Evolutionary conservation across 768 basidiomycete genomes (phyloP).

Genomic region (Podaxis sp.): DNA sequence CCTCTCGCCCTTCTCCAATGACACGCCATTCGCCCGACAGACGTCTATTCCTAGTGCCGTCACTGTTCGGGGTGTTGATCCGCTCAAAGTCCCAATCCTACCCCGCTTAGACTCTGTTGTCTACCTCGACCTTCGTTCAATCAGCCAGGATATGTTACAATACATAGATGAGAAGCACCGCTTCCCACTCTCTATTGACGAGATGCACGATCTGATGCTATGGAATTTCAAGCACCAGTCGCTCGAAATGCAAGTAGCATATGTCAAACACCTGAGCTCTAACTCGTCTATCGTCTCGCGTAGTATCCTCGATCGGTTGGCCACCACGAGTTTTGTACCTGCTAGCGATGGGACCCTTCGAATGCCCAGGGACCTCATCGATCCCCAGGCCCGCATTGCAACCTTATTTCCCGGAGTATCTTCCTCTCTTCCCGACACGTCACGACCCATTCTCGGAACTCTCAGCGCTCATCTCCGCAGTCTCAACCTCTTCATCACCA

Average conservation of each 20-base stretch:
- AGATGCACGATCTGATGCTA: conserved; percentile 11
- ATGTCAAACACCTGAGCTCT: conserved; percentile 20
- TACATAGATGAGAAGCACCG: conserved; percentile 22
- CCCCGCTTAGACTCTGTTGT: not conserved
- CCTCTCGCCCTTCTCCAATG: conserved; percentile 18
- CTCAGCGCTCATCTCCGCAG: conserved; percentile 22
- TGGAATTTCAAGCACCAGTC: conserved; percentile 12
- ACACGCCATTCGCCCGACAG: not conserved
- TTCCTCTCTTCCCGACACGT: conserved; percentile 16
- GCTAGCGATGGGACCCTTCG: conserved; percentile 20
- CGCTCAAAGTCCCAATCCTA: not conserved
- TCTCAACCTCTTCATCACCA: conserved; percentile 26
- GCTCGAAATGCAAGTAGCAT: conserved; percentile 1
- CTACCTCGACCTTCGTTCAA: conserved; percentile 3
- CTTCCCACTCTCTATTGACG: conserved; percentile 15
- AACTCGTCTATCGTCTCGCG: conserved; percentile 25
- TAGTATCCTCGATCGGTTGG: conserved; percentile 24
- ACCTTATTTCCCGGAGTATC: conserved; percentile 25
- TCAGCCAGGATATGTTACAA: conserved; percentile 6
- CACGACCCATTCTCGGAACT: conserved; percentile 15
- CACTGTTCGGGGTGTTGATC: not conserved
- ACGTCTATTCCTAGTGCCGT: not conserved
- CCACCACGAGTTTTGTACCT: conserved; percentile 27
- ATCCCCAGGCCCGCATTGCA: conserved; percentile 30
- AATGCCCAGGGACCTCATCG: conserved; percentile 28